Evolutionary conservation across 192 early-diverging fungal genomes (phyloP).

Genomic region (Coemansia sp.): DNA sequence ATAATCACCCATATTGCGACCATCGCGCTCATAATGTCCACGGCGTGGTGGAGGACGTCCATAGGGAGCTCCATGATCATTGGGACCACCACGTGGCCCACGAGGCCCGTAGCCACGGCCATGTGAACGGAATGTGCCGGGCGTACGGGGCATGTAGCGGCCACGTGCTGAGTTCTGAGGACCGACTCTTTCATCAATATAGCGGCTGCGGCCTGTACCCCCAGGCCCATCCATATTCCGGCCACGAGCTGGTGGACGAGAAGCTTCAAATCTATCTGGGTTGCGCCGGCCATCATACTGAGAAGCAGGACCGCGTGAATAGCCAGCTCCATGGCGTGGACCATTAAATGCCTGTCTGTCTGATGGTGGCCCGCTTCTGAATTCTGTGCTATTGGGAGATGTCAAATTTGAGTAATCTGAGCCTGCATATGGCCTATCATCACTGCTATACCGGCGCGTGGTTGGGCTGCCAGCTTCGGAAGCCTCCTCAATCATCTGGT

Average conservation of each 20-base stretch:
- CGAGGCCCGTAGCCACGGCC: not conserved
- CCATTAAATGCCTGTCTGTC: not conserved
- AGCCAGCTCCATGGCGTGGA: not conserved
- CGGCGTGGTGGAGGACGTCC: not conserved
- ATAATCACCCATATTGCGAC: not conserved
- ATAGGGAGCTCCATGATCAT: not conserved
- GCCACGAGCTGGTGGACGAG: slow-evolving; percentile 1
- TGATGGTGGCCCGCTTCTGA: not conserved
- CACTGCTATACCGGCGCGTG: slow-evolving; percentile 2
- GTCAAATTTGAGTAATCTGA: slow-evolving; percentile 1
- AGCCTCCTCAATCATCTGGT: slow-evolving; percentile 16
- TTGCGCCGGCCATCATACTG: slow-evolving; percentile 4
- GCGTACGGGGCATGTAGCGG: slow-evolving; percentile 7
- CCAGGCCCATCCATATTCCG: slow-evolving; percentile 8
- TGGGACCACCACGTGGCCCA: not conserved
- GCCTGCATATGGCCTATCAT: not conserved
- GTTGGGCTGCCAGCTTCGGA: not conserved
- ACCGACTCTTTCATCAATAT: not conserved
- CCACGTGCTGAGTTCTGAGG: not conserved
- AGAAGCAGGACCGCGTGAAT: not conserved
- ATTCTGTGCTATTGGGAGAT: slow-evolving; percentile 5
- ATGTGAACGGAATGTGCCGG: not conserved
- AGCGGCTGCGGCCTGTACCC: not conserved
- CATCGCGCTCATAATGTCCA: slow-evolving; percentile 3
- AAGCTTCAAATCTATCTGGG: slow-evolving; percentile 1